Percentiles rank a stretch among this genome's conserved stretches.
phyloP scores from a whole-genome alignment of 2,329 filamentous ascomycete species.

The Beauveria pseudobassiana region DNA sequence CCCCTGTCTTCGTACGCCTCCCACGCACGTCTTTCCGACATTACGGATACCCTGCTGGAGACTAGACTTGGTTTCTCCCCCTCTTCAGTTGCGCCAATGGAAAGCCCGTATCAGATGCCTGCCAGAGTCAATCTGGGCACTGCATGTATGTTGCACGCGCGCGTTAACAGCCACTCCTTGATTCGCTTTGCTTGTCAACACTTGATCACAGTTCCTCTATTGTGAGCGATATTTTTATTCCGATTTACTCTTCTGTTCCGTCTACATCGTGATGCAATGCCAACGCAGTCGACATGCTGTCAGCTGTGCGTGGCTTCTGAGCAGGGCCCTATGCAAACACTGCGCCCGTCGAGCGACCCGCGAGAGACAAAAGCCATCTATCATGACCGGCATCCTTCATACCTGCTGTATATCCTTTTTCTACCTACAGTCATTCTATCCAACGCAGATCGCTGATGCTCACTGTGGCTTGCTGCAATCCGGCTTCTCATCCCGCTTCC shows the following conservation, averaged over 20 bases:
- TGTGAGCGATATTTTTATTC: neutral
- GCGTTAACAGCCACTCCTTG: neutral
- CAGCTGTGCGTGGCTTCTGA: neutral
- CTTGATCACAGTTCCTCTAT: neutral
- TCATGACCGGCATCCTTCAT: neutral
- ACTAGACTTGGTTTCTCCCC: neutral
- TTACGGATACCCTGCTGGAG: neutral
- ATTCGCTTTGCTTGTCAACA: neutral
- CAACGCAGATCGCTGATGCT: neutral
- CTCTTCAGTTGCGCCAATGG: neutral
- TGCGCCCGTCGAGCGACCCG: neutral
- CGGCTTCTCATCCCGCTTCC: neutral
- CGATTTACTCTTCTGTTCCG: too few species aligned
- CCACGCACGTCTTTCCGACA: neutral
- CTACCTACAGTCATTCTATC: neutral
- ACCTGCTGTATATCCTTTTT: neutral
- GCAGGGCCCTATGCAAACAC: neutral
- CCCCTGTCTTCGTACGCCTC: neutral
- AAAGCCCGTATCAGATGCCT: neutral
- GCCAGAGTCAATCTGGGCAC: neutral
- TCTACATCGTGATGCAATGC: neutral
- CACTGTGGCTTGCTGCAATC: neutral
- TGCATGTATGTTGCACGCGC: neutral
- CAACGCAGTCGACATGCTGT: neutral
- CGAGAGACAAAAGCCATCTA: neutral